These are phyloP conservation scores for Chimonanthus praecox DNA, from an alignment of 164 flowering plant genomes.

Conservation along the genomic window DNA sequence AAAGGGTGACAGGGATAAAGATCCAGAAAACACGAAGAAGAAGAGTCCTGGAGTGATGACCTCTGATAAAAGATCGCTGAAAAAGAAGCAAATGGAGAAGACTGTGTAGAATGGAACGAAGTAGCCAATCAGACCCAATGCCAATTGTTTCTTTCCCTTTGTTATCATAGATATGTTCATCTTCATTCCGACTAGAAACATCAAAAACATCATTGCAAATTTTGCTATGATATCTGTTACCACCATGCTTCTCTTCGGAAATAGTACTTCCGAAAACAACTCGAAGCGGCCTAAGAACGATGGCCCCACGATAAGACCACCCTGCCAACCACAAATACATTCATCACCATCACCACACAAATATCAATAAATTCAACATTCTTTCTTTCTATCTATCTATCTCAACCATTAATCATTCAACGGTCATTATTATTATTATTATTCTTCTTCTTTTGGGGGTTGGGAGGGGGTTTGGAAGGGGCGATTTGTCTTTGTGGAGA, in stretches of 20 bases:
- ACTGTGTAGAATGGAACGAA: conserved; percentile 2
- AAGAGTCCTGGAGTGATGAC: background rate
- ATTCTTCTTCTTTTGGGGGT: no score
- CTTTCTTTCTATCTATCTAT: no score
- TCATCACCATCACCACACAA: no score
- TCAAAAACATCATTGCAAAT: conserved; percentile 12
- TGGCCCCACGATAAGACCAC: conserved; percentile 13
- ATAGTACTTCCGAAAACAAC: background rate
- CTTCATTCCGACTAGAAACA: conserved; percentile 19
- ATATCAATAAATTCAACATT: no score
- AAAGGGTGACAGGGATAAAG: background rate
- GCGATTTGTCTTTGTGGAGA: background rate
- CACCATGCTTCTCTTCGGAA: background rate
- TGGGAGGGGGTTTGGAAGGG: background rate
- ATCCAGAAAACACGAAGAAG: background rate
- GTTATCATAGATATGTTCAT: conserved; percentile 12
- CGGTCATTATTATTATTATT: no score
- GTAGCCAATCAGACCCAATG: conserved; percentile 8
- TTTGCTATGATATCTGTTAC: background rate
- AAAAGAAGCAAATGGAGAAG: background rate
- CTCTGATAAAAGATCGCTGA: background rate
- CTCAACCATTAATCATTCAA: no score
- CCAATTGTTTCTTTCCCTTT: conserved; percentile 3
- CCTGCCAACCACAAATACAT: background rate
- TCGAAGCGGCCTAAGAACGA: conserved; percentile 7